A percentile compares a stretch with the other conserved stretches of the same genome.
phyloP scores from a whole-genome alignment of 73 alveolate species.

The Breviolum minutum region DNA sequence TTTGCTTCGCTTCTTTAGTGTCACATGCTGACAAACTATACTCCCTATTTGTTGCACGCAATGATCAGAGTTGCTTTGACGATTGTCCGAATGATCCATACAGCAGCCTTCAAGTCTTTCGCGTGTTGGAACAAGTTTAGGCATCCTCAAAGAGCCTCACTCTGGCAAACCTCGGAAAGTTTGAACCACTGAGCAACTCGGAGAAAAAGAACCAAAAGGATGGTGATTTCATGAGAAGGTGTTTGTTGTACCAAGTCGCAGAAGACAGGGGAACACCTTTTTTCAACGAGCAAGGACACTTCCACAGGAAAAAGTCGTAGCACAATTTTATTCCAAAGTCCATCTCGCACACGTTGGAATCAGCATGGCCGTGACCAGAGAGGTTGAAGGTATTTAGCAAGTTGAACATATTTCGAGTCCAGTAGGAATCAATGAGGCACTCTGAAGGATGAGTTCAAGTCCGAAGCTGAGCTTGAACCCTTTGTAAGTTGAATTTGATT shows the following conservation, averaged over 20 bases:
- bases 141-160: neutral
- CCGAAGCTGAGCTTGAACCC: neutral
- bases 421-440: conserved; percentile 5
- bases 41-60: too few relatives aligned
- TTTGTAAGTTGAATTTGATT: too few relatives aligned
- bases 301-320: neutral
- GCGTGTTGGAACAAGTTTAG: too few relatives aligned
- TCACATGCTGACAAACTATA: too few relatives aligned
- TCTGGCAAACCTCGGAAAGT: conserved; percentile 48
- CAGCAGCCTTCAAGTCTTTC: too few relatives aligned
- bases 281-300: neutral
- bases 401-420: neutral
- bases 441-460: conserved; percentile 83
- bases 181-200: conserved; percentile 51
- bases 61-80: too few relatives aligned
- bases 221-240: neutral
- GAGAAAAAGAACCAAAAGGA: neutral
- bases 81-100: too few relatives aligned
- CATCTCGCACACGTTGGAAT: neutral
- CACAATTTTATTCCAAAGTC: neutral
- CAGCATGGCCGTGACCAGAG: neutral
- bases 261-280: too few relatives aligned
- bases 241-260: too few relatives aligned
- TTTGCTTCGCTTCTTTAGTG: too few relatives aligned
- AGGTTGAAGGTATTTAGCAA: neutral